Evolutionary conservation across 306 rosid species (phyloP), one percentile per base, ranked within the genome.

Genomic region (Quercus agrifolia): DNA sequence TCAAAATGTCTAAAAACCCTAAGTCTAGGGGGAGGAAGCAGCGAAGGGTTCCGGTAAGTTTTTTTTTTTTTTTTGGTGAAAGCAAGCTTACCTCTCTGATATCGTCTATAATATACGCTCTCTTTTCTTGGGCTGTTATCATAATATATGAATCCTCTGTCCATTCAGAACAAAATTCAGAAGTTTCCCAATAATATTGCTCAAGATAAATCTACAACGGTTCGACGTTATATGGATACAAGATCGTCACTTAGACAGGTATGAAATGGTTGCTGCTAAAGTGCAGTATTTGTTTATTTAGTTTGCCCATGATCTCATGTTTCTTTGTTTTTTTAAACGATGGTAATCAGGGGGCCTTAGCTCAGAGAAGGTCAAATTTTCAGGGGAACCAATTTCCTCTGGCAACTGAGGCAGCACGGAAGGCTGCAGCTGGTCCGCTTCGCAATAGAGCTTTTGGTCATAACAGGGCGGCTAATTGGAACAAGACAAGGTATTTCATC

Each of bases 281-380:
- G 57, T 72, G 2, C 18, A 19, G 17, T 58, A 19, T 44, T 49
- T 73, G 44, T 57, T 73, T 49, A 3, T 79, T 58, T 66, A 17
- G 41, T 10, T 56, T 6, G 23, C 31, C 30, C 19, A 9, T 41
- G n/a, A 63, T 51, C n/a, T 49, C 18, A 38, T 62, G n/a, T 71
- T 44, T 56, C 30, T 28, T 30, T 58, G 38, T 73, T 31, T 0
- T 58, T 6, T 70, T 74, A 11, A 19, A 61, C 33, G 55, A 71
- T 54, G 68, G 57, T 74, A 27, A 73, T 71, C 83, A 95, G 99
- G 98, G 97, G 27, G 84, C 80, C 70, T 84, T 96, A 69, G 93
- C 98, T 59, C 90, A 85, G 80, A 90, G 94, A 81, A 91, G 99
- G 82, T 89, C 98, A 52, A 89, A 83, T 87, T 96, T 89, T 77